Percentiles rank a stretch among this genome's conserved stretches.
Conservation (phyloP, 768 basidiomycete genomes). For the Naematelia encephala region DNA sequence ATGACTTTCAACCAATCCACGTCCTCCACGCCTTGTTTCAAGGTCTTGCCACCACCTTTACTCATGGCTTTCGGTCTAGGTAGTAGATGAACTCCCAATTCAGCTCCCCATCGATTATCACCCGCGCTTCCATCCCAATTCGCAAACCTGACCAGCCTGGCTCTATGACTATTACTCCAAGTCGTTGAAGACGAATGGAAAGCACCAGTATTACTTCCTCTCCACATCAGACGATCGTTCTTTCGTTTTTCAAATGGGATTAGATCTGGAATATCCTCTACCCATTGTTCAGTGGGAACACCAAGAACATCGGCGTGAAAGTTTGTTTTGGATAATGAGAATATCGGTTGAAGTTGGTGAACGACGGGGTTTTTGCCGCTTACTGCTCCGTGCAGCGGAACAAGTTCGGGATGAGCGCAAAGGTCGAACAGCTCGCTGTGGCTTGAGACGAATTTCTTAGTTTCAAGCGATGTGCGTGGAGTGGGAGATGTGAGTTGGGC, state of each 20-base stretch:
- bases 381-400: slow-evolving; percentile 51
- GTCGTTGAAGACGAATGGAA: slow-evolving; percentile 21
- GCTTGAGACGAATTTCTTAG: slow-evolving; percentile 47
- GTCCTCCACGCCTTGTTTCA: not conserved
- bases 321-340: slow-evolving; percentile 39
- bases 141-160: slow-evolving; percentile 35
- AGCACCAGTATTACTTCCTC: slow-evolving; percentile 46
- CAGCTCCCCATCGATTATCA: slow-evolving; percentile 9
- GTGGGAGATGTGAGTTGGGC: slow-evolving; percentile 5
- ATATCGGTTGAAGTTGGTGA: slow-evolving; percentile 35
- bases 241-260: slow-evolving; percentile 41
- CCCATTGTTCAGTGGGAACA: slow-evolving; percentile 45
- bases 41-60: not conserved
- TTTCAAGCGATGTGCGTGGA: not conserved
- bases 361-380: slow-evolving; percentile 27
- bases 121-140: slow-evolving; percentile 6
- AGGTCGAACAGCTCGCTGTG: slow-evolving; percentile 47
- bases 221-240: slow-evolving; percentile 38
- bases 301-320: slow-evolving; percentile 45
- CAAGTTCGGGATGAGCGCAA: slow-evolving; percentile 50
- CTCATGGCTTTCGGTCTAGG: slow-evolving; percentile 11
- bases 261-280: slow-evolving; percentile 16
- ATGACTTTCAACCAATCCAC: slow-evolving; percentile 14
- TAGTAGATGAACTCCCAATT: slow-evolving; percentile 6
- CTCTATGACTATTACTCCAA: slow-evolving; percentile 43